Base-by-base conservation (phyloP, 163 green algal genomes). In the Chlamydomonas reinhardtii region DNA sequence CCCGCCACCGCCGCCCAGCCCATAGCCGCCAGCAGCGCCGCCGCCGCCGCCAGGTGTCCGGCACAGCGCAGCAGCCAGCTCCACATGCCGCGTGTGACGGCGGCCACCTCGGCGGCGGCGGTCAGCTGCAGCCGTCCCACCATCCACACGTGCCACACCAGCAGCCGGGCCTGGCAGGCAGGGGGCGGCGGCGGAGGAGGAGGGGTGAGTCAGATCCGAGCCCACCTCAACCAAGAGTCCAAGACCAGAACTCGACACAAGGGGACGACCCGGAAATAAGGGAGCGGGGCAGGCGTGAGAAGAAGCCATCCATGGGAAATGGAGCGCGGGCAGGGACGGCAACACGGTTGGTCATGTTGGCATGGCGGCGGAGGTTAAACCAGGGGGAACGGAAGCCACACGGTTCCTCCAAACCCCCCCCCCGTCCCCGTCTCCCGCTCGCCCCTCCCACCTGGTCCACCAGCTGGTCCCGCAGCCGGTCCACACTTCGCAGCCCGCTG, bases 111-210 rank as follows among this genome's bases (percentile, higher is more conserved):
- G 34, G 52, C 68, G 16, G 68, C 79, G 27, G 79, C 79, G 4
- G 79, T 85, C 2, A 85, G 52, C 79, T 85, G 79, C 79, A 85
- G 79, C 0, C 66, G 68, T 14, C 52, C 68, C 69, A 85, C 79
- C 79, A 85, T 85, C 79, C 79, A 85, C n/a, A 85, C 59, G 54
- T 85, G 79, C 79, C 79, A 85, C 68, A 85, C 79, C 48, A 85
- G 79, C 79, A 85, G 79, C 52, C 79, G 79, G 52, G 79, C 68
- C 79, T 85, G 68, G 17, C 29, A 17, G 9, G 14, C 2, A 25
- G 25, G 72, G 39, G 2, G 15, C 8, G 62, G 35, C 11, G 75
- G 35, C 15, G 16, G 48, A 4, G 73, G 54, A 16, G 34, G 11
- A 56, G 27, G 34, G 1, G 61, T 16, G 25, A 8, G 61, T 24